phyloP scores from a whole-genome alignment of 106 monocot genomes.

The Gastrodia elata region DNA sequence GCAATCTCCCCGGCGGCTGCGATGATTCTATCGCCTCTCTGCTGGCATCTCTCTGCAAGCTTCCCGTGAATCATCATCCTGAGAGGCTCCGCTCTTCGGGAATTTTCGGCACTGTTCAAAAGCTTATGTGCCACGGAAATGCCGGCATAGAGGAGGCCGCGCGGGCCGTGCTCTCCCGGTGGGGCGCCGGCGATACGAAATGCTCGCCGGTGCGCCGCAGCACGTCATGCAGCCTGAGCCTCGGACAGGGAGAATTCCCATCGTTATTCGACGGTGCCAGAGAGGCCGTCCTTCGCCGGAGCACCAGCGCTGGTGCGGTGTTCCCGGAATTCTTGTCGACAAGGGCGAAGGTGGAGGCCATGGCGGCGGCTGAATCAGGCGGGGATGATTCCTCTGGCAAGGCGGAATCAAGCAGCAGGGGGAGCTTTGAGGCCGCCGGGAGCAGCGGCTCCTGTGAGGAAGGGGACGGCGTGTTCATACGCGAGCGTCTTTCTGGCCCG shows the following conservation, averaged over 20 bases:
- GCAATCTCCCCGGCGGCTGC: conserved; percentile 16
- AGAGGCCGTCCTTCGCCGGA: background rate
- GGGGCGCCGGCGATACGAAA: background rate
- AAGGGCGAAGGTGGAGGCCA: background rate
- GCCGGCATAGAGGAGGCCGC: conserved; percentile 33
- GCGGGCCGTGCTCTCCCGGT: background rate
- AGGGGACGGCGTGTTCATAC: background rate
- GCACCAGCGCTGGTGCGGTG: background rate
- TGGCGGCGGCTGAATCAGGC: conserved; percentile 4
- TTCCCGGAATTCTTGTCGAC: background rate
- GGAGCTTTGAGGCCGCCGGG: background rate
- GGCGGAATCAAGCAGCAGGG: background rate
- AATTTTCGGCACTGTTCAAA: conserved; percentile 29
- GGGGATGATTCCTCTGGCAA: background rate
- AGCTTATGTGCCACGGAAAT: conserved; percentile 19
- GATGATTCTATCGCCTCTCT: conserved; percentile 47
- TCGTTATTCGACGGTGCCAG: background rate
- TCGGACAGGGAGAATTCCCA: background rate
- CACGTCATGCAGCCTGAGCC: conserved; percentile 1
- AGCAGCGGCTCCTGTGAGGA: conserved; percentile 11
- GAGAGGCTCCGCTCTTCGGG: conserved; percentile 33
- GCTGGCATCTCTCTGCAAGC: conserved; percentile 41
- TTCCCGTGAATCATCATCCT: conserved; percentile 32
- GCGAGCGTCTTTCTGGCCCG: conserved; percentile 3
- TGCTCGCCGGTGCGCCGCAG: background rate